A percentile compares a stretch with the other conserved stretches of the same genome.
Evolutionary conservation across 202 grass and related monocot species (phyloP).

Genomic region (Digitaria exilis): DNA sequence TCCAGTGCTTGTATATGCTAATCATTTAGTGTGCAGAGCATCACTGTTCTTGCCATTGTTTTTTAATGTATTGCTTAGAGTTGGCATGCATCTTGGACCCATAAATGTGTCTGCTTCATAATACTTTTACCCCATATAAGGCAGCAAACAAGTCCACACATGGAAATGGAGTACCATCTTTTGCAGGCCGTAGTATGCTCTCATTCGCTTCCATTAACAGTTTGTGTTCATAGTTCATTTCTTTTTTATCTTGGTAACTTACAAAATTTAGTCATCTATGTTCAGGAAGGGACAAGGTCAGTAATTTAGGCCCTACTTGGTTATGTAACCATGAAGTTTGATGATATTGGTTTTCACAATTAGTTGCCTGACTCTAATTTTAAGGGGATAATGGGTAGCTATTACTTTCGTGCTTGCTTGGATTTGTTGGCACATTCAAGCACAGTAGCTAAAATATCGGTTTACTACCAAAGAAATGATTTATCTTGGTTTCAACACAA

Average conservation of each 20-base stretch:
- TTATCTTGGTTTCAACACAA: neutral
- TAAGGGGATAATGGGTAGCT: neutral
- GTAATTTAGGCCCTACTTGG: neutral
- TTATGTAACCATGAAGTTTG: neutral
- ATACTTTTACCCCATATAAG: neutral
- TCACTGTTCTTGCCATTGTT: neutral
- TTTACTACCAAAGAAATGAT: neutral
- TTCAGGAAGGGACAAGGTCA: neutral
- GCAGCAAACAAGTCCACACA: neutral
- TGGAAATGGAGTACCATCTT: neutral
- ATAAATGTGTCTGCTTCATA: constrained; percentile 6
- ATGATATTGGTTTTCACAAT: neutral
- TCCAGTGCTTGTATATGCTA: neutral
- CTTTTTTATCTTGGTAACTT: neutral
- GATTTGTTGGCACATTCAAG: neutral
- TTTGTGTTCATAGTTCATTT: neutral
- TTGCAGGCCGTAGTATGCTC: neutral
- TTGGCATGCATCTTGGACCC: neutral
- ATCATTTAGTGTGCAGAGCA: neutral
- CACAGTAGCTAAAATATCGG: neutral
- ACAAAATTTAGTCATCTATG: neutral
- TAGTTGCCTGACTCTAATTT: neutral
- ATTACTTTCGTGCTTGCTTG: neutral
- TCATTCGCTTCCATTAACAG: neutral
- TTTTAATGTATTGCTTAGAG: neutral